Base-by-base conservation (phyloP, 1,284 basidiomycete species). In the Microbotryomycetes sp. region DNA sequence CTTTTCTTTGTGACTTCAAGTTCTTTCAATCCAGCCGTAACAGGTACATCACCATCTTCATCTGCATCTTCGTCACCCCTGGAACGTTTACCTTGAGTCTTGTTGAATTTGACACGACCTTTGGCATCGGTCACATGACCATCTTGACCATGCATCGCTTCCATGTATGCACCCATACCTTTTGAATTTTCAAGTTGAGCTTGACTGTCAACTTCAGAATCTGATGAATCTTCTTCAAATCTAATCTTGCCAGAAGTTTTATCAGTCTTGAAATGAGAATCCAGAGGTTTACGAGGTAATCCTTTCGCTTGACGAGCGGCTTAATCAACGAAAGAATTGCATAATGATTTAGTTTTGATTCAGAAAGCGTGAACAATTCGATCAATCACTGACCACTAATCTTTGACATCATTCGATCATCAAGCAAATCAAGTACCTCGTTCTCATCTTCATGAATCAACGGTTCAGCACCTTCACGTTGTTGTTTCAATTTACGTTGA, bases 71-170 rank as follows among this genome's bases (percentile, higher is more conserved):
- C 73, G 26, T 81, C 83, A 57, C 86, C 81, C 63, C 92, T 78
- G 60, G 88, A 82, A 72, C 92, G 89, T 78, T 93, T 94, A 28
- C 89, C 94, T 73, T 68, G 68, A 36, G 97, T 89, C 78, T 97
- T 97, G 80, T 97, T 91, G 79, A 97, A 96, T 77, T 92, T 94
- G 74, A 97, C 79, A 42, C 83, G 84, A 22, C 96, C 96, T 63
- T 85, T 85, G 1, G 85, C 80, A 36, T 89, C 89, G 31, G 91
- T 84, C 1, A 83, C 86, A 77, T 92, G 90, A 6, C 94, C 96
- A 73, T 97, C 94, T 29, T 85, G 84, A 5, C 88, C 88, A 12
- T 86, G 86, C 59, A 92, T 75, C 58, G 81, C 84, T 74, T 94
- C 89, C 59, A 83, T 82, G 76, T 94, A 98, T 1, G 92, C 92